phyloP scores from a whole-genome alignment of 352 stramenopile genomes.

The Globisporangium echinulatum region DNA sequence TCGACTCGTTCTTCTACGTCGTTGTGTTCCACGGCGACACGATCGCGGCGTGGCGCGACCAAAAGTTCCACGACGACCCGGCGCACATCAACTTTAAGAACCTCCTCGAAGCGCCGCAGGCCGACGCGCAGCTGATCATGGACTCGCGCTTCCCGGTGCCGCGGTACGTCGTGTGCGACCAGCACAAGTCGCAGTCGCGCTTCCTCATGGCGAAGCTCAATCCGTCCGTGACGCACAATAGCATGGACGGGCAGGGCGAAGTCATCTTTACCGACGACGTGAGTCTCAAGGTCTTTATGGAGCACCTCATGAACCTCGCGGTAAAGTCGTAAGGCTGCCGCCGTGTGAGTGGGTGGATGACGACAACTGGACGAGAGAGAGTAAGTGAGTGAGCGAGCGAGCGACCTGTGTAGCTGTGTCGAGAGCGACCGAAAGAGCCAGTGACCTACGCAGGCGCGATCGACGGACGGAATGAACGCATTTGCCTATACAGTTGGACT shows the following conservation, averaged over 20 bases:
- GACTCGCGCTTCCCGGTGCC: slow-evolving; percentile 98
- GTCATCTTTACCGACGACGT: slow-evolving; percentile 99
- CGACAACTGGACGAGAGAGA: neutral
- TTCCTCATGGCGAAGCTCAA: slow-evolving; percentile 99
- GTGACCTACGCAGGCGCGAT: too few relatives aligned
- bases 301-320: slow-evolving; percentile 93
- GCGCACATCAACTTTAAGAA: slow-evolving; percentile 98
- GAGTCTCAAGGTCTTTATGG: slow-evolving; percentile 99
- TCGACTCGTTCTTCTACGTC: slow-evolving; percentile 99
- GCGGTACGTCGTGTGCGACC: slow-evolving; percentile 99
- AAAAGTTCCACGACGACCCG: slow-evolving; percentile 92
- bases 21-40: slow-evolving; percentile 99
- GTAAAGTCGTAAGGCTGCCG: slow-evolving; percentile 63
- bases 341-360: neutral
- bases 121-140: slow-evolving; percentile 99
- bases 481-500: too few relatives aligned
- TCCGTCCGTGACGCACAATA: slow-evolving; percentile 96
- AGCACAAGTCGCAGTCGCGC: slow-evolving; percentile 98
- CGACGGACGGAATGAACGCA: too few relatives aligned
- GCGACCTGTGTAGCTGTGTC: too few relatives aligned
- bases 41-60: slow-evolving; percentile 97
- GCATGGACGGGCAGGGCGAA: slow-evolving; percentile 89
- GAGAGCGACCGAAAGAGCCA: too few relatives aligned
- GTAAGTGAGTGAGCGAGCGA: neutral
- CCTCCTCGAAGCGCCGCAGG: slow-evolving; percentile 95